A percentile compares a stretch with the other conserved stretches of the same genome.
Conservation (phyloP, 345 rosid species). For the Erysimum cheiranthoides region DNA sequence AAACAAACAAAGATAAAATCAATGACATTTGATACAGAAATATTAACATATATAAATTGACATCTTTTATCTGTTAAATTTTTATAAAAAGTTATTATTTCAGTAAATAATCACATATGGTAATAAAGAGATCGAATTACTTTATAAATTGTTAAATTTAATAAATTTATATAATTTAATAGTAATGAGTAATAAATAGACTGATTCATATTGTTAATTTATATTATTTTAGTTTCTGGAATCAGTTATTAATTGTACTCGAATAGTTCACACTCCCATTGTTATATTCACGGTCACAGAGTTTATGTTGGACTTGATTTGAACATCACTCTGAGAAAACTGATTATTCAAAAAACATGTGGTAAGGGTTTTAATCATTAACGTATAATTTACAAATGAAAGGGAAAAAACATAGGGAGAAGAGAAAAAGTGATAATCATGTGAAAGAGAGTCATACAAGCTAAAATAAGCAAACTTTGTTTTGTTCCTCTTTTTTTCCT, state of each 20-base stretch:
- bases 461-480: conserved; percentile 45
- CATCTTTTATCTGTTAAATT: too few relatives aligned
- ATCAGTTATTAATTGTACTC: neutral
- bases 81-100: neutral
- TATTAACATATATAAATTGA: too few relatives aligned
- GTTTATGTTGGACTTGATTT: conserved; percentile 2
- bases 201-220: neutral
- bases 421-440: conserved; percentile 45
- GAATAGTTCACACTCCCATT: neutral
- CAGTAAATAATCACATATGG: neutral
- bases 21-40: neutral
- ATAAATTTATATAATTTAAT: neutral
- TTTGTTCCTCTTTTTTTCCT: conserved; percentile 36
- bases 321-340: conserved; percentile 7
- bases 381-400: conserved; percentile 40
- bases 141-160: neutral
- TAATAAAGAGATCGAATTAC: neutral
- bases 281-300: neutral
- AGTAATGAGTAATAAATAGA: neutral
- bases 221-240: neutral
- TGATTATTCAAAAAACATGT: conserved; percentile 6
- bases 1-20: neutral
- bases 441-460: conserved; percentile 42
- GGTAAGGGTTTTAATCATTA: conserved; percentile 35
- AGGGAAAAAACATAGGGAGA: conserved; percentile 37